Evolutionary conservation across 345 rosid species (phyloP).

Genomic region (Hibiscus tridactylites): DNA sequence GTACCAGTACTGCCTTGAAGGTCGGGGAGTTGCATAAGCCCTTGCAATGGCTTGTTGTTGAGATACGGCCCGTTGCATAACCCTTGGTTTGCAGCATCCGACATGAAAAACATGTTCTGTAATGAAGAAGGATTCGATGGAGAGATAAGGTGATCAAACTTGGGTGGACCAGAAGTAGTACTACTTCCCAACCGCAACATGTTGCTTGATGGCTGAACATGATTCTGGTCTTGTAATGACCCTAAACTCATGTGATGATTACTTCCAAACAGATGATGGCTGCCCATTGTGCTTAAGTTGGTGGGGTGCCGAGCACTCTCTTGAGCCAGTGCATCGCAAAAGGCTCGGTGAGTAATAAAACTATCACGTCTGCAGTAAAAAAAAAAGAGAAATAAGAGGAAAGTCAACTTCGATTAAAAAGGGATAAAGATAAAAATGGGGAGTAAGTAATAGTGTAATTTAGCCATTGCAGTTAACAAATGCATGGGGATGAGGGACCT

Average conservation of each 20-base stretch:
- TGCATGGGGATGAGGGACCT: constrained; percentile 3
- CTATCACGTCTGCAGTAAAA: constrained; percentile 62
- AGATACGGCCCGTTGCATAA: constrained; percentile 13
- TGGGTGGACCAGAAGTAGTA: constrained; percentile 14
- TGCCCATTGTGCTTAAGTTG: constrained; percentile 30
- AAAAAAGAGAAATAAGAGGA: neutral
- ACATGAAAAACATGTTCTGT: constrained; percentile 38
- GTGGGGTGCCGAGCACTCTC: constrained; percentile 66
- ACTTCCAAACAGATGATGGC: constrained; percentile 49
- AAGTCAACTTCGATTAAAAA: neutral
- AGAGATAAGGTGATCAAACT: constrained; percentile 43
- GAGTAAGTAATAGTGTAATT: neutral
- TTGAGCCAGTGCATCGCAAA: constrained; percentile 79
- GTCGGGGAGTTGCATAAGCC: constrained; percentile 47
- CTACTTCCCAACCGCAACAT: constrained; percentile 43
- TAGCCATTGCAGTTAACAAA: neutral
- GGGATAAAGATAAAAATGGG: neutral
- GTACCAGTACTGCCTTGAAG: constrained; percentile 22
- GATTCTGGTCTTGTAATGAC: constrained; percentile 25
- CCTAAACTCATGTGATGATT: constrained; percentile 29
- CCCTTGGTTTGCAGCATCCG: constrained; percentile 39
- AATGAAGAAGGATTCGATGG: constrained; percentile 29
- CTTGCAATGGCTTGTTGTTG: constrained; percentile 33
- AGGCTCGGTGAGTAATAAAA: constrained; percentile 82
- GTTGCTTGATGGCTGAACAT: constrained; percentile 22